A percentile compares a stretch with the other conserved stretches of the same genome.
These are phyloP conservation scores for Neoascochyta sp. DNA, from an alignment of 2,329 filamentous ascomycete species.

Conservation along the genomic window DNA sequence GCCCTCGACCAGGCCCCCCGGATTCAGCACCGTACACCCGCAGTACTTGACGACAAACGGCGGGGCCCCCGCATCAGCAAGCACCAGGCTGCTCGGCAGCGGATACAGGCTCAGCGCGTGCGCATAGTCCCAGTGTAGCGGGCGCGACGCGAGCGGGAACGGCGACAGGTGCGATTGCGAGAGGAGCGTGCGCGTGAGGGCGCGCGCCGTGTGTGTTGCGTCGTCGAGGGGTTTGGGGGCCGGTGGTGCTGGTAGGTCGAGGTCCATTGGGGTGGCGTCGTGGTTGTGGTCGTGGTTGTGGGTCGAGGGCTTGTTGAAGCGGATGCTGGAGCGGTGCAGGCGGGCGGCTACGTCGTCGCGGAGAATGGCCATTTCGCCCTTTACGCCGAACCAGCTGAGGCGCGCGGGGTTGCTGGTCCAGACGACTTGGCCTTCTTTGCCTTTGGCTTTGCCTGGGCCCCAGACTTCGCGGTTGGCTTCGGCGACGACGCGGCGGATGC, in stretches of 20 bases:
- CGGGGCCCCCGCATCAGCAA: conserved; percentile 77
- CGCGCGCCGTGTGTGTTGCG: conserved; percentile 56
- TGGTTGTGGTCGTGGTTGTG: conserved; percentile 37
- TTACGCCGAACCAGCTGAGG: conserved; percentile 78
- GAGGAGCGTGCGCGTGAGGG: conserved; percentile 84
- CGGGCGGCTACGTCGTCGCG: conserved; percentile 81
- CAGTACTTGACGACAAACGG: conserved; percentile 89
- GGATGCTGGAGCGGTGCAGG: conserved; percentile 71
- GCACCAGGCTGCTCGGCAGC: conserved; percentile 74
- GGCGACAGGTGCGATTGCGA: conserved; percentile 88
- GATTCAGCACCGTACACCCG: conserved; percentile 94
- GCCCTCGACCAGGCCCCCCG: conserved; percentile 64
- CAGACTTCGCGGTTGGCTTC: conserved; percentile 67
- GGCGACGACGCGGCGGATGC: conserved; percentile 76
- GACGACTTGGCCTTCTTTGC: conserved; percentile 65
- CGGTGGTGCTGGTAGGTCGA: conserved; percentile 35
- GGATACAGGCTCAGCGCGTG: conserved; percentile 78
- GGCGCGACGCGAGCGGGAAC: conserved; percentile 74
- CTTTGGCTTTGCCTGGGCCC: conserved; percentile 43
- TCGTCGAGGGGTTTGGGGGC: conserved; percentile 18
- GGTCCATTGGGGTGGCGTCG: conserved; percentile 50
- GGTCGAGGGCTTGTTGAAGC: conserved; percentile 54
- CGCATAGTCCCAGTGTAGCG: conserved; percentile 86
- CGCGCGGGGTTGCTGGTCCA: conserved; percentile 88
- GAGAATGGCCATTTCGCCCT: conserved; percentile 82